phyloP scores from a whole-genome alignment of 768 basidiomycete genomes.

The Leucosporidium scottii region DNA sequence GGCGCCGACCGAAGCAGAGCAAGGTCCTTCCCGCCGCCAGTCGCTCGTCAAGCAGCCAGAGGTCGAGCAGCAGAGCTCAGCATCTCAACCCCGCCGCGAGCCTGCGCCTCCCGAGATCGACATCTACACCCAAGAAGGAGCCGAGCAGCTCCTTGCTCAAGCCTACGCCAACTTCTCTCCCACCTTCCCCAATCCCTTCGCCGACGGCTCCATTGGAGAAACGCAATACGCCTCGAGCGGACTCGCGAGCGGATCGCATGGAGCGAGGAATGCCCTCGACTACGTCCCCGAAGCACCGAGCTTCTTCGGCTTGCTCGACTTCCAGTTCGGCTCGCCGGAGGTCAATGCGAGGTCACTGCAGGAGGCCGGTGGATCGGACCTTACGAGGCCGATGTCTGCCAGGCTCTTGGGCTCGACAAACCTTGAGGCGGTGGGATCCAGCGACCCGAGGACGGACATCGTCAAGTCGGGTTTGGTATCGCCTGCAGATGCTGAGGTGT shows the following conservation, averaged over 20 bases:
- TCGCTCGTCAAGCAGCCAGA: no score
- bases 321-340: not conserved
- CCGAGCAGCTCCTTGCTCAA: slow-evolving; percentile 3
- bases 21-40: not conserved
- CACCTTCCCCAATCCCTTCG: not conserved
- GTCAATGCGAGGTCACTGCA: not conserved
- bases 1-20: not conserved
- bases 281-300: not conserved
- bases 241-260: no score
- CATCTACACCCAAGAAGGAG: not conserved
- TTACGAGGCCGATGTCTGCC: no score
- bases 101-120: not conserved
- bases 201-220: no score
- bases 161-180: slow-evolving; percentile 3
- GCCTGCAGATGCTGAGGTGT: not conserved
- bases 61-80: no score
- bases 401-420: not conserved
- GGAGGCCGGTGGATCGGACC: no score
- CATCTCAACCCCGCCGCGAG: not conserved
- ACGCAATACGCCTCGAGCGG: no score
- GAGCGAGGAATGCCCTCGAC: no score
- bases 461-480: not conserved
- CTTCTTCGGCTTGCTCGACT: slow-evolving; percentile 2
- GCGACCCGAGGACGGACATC: slow-evolving; percentile 1
- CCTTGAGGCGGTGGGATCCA: not conserved